Base-by-base conservation (phyloP, 176 grass and related monocot species). In the Musa schizocarpa region DNA sequence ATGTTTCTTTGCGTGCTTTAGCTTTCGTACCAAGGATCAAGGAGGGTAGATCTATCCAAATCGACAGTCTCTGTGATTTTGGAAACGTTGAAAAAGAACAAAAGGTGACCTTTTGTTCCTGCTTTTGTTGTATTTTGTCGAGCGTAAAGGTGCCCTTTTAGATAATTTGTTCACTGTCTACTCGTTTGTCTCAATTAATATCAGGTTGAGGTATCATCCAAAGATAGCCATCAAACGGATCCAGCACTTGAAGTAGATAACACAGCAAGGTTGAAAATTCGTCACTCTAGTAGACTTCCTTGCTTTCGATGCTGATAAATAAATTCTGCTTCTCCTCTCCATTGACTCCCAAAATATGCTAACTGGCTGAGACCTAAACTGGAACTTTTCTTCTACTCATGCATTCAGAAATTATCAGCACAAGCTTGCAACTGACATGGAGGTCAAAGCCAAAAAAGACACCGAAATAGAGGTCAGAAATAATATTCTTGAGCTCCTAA, bases 11-110 rank as follows among this genome's bases (percentile, higher is more conserved):
- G 2, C 54, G 1, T 80, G 69, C 14, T 71, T 81, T 80, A 99
- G 91, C 96, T 10, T 95, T 99, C 61, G 77, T 80, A 68, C 83
- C 79, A 2, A 94, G 73, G 75, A 91, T 99, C 63, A 95, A 78
- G 82, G 86, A 87, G 74, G 76, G 86, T 17, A 88, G 96, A 53
- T 83, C 50, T n/a, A 27, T 79, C 71, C 85, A 95, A 77, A 87
- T 89, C 20, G 83, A 82, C 9, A 76, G 58, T 17, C 50, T 95
- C 62, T 95, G 86, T 53, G 85, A 95, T 12, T 86, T 99, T 74
- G 79, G 77, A 27, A 73, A 86, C 1, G 81, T 86, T 13, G 86
- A 85, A 13, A 79, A 78, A 63, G 53, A 63, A 17, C 76, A 71
- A 1, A 89, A 99, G 86, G 95, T 70, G 68, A 8, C 9, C 11